Evolutionary conservation across 148 eudicot genomes (phyloP), one percentile per base, ranked within the genome.

Genomic region (Tetragonia tetragonoides): DNA sequence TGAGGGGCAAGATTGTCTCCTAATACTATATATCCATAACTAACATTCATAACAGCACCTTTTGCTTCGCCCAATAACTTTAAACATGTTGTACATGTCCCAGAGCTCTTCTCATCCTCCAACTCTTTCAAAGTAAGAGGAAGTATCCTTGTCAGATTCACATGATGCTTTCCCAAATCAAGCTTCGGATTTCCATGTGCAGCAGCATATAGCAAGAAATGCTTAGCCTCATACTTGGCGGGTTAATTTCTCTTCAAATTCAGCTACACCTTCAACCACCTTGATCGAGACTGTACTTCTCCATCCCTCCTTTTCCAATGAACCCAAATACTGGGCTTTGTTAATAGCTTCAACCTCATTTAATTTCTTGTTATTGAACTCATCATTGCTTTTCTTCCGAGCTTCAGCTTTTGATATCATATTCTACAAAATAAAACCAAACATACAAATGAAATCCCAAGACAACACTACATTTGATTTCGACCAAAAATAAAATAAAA

Each of bases 241-340:
- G 3, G 86, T 80, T 81, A 96, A 83, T 42, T 82, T 84, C 68
- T 90, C 91, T 80, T 88, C 88, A 76, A 93, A 90, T 62, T 87
- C 88, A 75, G 95, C 98, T 11, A 83, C 74, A 39, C 99, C 98
- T 66, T 82, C 72, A 57, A 76, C 28, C 72, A 93, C 93, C 81
- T 85, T 86, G 78, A 83, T 86, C 1, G 97, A 90, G 51, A 81
- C 81, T 53, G 92, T 89, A 85, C 79, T 82, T 86, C 95, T 39
- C 86, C 90, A 68, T 93, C 98, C 75, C 91, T 83, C 82, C 95
- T 86, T 86, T 88, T 91, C 97, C 97, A 96, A 74, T 91, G 92
- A 74, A 93, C 95, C 94, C 16, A 78, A 53, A 81, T 95, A 83
- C 16, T 91, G 85, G 63, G 89, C 87, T 74, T 90, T 91, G 72